A percentile compares a stretch with the other conserved stretches of the same genome.
Evolutionary conservation across 1,139 yeast species (phyloP).

Genomic region (Spathaspora jeffriesii): DNA sequence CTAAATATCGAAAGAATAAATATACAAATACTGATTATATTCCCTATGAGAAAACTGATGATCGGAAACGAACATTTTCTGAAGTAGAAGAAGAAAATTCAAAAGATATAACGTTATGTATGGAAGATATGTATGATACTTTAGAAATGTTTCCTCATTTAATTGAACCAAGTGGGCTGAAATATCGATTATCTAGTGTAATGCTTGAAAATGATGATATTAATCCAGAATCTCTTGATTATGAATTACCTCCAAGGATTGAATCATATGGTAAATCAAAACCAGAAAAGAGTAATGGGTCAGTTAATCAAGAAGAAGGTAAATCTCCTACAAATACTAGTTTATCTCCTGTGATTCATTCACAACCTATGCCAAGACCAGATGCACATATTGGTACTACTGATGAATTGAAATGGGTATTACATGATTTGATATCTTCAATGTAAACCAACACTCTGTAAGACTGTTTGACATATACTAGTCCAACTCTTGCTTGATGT

Average conservation of each 20-base stretch:
- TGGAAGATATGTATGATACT: conserved; percentile 68
- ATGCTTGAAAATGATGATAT: conserved; percentile 60
- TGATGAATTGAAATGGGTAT: conserved; percentile 71
- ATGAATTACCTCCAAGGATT: conserved; percentile 39
- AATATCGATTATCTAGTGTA: conserved; percentile 49
- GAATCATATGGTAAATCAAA: conserved; percentile 6
- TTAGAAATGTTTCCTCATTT: conserved; percentile 65
- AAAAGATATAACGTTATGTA: conserved; percentile 44
- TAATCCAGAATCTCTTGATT: conserved; percentile 36
- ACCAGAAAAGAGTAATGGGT: no score
- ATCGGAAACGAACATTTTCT: conserved; percentile 13
- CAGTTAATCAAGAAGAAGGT: conserved; percentile 1
- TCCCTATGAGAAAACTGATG: conserved; percentile 6
- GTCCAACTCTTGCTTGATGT: no score
- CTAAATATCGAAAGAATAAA: conserved; percentile 57
- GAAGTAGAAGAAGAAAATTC: conserved; percentile 15
- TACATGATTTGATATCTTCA: conserved; percentile 54
- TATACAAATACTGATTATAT: conserved; percentile 47
- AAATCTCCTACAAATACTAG: neutral
- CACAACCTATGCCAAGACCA: conserved; percentile 11
- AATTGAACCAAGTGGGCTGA: conserved; percentile 68
- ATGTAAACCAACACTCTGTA: no score
- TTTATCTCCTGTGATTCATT: conserved; percentile 1
- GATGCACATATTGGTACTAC: conserved; percentile 55
- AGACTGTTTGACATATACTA: no score